Conservation (phyloP, 805 yeast species). For the Saturnispora galanensis region DNA sequence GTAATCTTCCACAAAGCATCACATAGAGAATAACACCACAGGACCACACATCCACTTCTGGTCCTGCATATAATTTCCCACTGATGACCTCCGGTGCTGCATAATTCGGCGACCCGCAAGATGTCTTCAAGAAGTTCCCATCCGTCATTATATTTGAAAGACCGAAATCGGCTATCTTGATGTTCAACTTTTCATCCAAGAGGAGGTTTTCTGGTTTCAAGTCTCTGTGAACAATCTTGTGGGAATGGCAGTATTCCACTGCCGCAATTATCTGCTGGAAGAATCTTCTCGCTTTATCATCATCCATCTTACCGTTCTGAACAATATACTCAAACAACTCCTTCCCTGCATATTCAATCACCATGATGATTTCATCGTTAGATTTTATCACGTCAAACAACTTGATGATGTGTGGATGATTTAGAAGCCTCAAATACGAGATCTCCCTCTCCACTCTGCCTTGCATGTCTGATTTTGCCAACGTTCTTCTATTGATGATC, state of each 20-base stretch:
- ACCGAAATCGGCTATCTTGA: constrained; percentile 94
- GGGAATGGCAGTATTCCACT: constrained; percentile 92
- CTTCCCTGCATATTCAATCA: constrained; percentile 93
- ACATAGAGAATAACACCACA: constrained; percentile 93
- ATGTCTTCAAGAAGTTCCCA: constrained; percentile 88
- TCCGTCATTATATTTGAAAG: constrained; percentile 94
- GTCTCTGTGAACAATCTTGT: constrained; percentile 93
- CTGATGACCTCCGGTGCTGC: constrained; percentile 97
- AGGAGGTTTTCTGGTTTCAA: constrained; percentile 90
- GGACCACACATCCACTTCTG: constrained; percentile 97
- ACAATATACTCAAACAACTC: constrained; percentile 93
- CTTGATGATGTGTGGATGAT: constrained; percentile 96
- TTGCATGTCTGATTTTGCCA: constrained; percentile 94
- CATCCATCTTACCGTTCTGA: constrained; percentile 87
- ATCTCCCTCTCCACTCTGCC: constrained; percentile 94
- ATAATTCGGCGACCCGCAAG: constrained; percentile 94
- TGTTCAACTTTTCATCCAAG: constrained; percentile 81
- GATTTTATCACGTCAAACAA: constrained; percentile 91
- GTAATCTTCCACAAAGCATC: constrained; percentile 91
- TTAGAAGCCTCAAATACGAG: constrained; percentile 71
- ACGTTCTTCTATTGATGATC: constrained; percentile 82
- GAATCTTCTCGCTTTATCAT: constrained; percentile 82
- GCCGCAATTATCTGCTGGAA: constrained; percentile 96
- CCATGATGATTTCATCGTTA: constrained; percentile 94
- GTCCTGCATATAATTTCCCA: constrained; percentile 93